These are phyloP conservation scores for Cairneyella variabilis DNA, from an alignment of 495 filamentous ascomycete genomes.

Conservation along the genomic window DNA sequence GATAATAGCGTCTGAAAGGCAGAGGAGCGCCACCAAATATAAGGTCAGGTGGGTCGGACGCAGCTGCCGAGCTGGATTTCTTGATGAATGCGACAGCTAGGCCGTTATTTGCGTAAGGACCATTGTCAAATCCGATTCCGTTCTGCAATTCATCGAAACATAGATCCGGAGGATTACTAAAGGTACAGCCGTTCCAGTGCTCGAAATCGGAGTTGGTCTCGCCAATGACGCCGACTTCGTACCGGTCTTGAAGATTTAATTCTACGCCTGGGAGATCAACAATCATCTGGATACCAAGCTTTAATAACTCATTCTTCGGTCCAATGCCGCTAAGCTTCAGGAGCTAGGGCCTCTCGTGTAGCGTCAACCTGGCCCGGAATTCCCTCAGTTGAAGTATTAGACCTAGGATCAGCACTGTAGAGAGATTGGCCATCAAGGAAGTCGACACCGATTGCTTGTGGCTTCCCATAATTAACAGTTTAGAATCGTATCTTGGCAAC, in stretches of 20 bases:
- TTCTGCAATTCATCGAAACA: slow-evolving; percentile 37
- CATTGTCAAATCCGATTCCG: too few relatives aligned
- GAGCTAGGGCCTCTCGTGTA: slow-evolving; percentile 56
- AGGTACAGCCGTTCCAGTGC: slow-evolving; percentile 42
- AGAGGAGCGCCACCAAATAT: too few relatives aligned
- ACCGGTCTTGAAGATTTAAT: slow-evolving; percentile 61
- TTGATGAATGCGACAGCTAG: slow-evolving; percentile 43
- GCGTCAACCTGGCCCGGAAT: slow-evolving; percentile 44
- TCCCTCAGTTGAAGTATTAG: slow-evolving; percentile 28
- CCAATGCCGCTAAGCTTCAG: slow-evolving; percentile 64
- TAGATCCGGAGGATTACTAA: slow-evolving; percentile 28
- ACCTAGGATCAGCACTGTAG: slow-evolving; percentile 54
- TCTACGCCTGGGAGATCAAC: slow-evolving; percentile 58
- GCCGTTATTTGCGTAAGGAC: slow-evolving; percentile 46
- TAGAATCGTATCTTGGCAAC: slow-evolving; percentile 59
- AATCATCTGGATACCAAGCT: slow-evolving; percentile 48
- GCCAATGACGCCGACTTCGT: slow-evolving; percentile 48
- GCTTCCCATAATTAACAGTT: slow-evolving; percentile 29
- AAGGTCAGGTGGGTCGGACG: too few relatives aligned
- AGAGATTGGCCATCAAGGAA: slow-evolving; percentile 57
- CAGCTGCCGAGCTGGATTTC: slow-evolving; percentile 37
- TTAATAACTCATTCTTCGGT: slow-evolving; percentile 42
- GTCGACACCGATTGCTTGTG: slow-evolving; percentile 57
- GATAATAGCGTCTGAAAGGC: too few relatives aligned
- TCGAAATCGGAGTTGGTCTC: slow-evolving; percentile 38